Evolutionary conservation across 306 rosid species (phyloP).

Genomic region (Notholithocarpus densiflorus): DNA sequence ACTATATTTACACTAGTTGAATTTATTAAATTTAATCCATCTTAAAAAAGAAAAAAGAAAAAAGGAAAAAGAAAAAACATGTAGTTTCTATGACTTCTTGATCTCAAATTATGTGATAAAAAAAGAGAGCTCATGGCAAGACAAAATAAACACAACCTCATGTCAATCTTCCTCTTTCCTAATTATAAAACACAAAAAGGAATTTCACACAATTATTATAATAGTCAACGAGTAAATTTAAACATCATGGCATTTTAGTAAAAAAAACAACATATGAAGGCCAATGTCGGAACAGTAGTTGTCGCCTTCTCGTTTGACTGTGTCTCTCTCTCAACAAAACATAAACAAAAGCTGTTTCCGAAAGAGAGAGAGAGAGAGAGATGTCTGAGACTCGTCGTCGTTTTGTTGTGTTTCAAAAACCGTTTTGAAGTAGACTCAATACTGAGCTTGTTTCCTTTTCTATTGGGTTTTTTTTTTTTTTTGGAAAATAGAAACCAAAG

Average conservation of each 20-base stretch:
- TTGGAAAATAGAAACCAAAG: not conserved
- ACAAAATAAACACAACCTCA: not conserved
- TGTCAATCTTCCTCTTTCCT: not conserved
- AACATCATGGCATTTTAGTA: conserved; percentile 6
- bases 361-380: not conserved
- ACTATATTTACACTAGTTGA: too few species aligned
- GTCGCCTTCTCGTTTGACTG: not conserved
- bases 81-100: too few species aligned
- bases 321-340: not conserved
- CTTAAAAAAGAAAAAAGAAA: too few species aligned
- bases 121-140: conserved; percentile 6
- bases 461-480: too few species aligned
- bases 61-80: too few species aligned
- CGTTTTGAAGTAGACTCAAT: not conserved
- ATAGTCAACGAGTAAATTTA: not conserved
- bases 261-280: not conserved
- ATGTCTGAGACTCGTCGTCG: conserved; percentile 7
- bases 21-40: too few species aligned
- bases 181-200: not conserved
- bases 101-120: not conserved
- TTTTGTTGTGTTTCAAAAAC: not conserved
- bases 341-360: not conserved
- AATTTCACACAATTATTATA: too few species aligned
- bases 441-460: too few species aligned
- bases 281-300: not conserved